These are phyloP conservation scores for Carpinus fangiana DNA, from an alignment of 306 rosid genomes.

Conservation along the genomic window DNA sequence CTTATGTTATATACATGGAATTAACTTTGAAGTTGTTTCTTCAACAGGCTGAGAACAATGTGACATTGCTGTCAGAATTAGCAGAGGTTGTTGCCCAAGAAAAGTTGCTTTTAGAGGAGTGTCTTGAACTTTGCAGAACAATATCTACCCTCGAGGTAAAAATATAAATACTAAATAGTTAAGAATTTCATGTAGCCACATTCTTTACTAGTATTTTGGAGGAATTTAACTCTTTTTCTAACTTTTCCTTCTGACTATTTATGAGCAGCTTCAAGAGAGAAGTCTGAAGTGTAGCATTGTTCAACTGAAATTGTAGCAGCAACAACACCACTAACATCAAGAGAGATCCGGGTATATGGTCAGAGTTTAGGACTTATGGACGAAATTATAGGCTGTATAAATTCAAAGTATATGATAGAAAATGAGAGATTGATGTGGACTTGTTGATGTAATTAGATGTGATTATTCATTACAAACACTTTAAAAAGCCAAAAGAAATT, in stretches of 20 bases:
- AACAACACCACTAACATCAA: slow-evolving; percentile 4
- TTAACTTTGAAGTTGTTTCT: slow-evolving; percentile 18
- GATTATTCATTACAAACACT: neutral
- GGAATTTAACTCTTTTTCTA: neutral
- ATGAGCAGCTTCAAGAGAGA: slow-evolving; percentile 56
- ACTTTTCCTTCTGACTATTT: slow-evolving; percentile 6
- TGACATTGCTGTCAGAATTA: slow-evolving; percentile 50
- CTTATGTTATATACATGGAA: neutral
- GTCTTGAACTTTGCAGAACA: slow-evolving; percentile 44
- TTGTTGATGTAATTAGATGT: neutral
- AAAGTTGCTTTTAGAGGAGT: slow-evolving; percentile 62
- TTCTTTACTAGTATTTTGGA: neutral
- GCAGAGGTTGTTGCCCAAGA: slow-evolving; percentile 67
- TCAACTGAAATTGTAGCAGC: slow-evolving; percentile 45
- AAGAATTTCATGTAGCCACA: no score
- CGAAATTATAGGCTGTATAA: neutral
- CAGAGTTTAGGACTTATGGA: neutral
- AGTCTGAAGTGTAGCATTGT: slow-evolving; percentile 51
- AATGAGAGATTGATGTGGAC: neutral
- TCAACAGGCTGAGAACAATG: slow-evolving; percentile 54
- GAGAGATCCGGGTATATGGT: slow-evolving; percentile 13
- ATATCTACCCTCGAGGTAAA: slow-evolving; percentile 63
- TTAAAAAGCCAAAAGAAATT: neutral
- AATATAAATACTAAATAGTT: neutral
- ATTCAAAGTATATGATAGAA: neutral